A percentile compares a stretch with the other conserved stretches of the same genome.
Conservation (phyloP, 1,139 yeast species). For the Debaryomyces sp. region DNA sequence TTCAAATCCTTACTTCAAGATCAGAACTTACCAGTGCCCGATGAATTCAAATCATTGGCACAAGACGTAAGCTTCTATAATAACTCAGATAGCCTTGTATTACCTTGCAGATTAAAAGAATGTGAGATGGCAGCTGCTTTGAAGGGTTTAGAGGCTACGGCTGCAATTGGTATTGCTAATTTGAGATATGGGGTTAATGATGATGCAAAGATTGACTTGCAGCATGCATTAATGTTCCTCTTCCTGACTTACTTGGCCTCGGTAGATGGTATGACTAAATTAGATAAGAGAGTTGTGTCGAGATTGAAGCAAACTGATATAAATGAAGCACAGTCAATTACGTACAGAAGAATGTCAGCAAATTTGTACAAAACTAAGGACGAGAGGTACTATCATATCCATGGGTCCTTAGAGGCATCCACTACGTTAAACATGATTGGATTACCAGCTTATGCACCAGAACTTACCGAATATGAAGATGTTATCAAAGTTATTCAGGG, state of each 20-base stretch:
- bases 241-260: conserved; percentile 31
- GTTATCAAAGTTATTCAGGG: conserved; percentile 26
- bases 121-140: conserved; percentile 31
- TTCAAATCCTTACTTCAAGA: conserved; percentile 18
- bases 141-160: conserved; percentile 28
- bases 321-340: conserved; percentile 28
- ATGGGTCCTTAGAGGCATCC: conserved; percentile 34
- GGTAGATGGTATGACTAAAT: conserved; percentile 28
- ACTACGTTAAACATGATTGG: conserved; percentile 36
- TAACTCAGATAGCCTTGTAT: conserved; percentile 17
- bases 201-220: conserved; percentile 21
- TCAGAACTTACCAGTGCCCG: conserved; percentile 19
- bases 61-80: conserved; percentile 17
- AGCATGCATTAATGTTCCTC: conserved; percentile 28
- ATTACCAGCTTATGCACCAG: conserved; percentile 25
- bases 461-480: conserved; percentile 25
- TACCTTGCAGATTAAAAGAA: conserved; percentile 33
- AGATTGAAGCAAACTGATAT: conserved; percentile 28
- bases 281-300: conserved; percentile 22
- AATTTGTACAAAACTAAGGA: conserved; percentile 35
- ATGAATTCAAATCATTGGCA: conserved; percentile 19
- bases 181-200: conserved; percentile 21
- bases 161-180: conserved; percentile 24
- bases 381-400: conserved; percentile 30
- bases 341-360: conserved; percentile 34